Conservation (phyloP, 148 eudicot genomes). For the Dysphania ambrosioides region DNA sequence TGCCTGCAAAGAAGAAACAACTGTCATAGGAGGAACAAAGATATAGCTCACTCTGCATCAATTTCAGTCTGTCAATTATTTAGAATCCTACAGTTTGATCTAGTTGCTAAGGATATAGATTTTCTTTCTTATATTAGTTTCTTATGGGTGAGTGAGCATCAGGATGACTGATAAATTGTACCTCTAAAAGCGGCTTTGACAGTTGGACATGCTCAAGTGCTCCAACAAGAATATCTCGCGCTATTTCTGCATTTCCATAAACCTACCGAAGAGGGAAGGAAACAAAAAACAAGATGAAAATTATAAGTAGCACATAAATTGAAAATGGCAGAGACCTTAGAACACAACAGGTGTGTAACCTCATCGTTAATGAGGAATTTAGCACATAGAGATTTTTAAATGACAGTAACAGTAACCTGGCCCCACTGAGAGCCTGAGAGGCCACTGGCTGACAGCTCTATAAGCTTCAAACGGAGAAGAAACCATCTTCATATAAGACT, state of each 20-base stretch:
- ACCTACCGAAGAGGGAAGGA: conserved; percentile 57
- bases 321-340: neutral
- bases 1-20: conserved; percentile 51
- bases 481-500: neutral
- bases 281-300: neutral
- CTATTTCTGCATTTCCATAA: conserved; percentile 63
- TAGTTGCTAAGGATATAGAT: neutral
- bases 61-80: too few relatives aligned
- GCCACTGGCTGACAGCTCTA: neutral
- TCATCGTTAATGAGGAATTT: neutral
- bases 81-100: too few relatives aligned
- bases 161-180: conserved; percentile 25
- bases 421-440: neutral
- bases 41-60: too few relatives aligned
- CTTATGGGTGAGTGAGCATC: neutral
- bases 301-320: neutral
- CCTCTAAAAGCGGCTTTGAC: conserved; percentile 93
- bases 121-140: too few relatives aligned
- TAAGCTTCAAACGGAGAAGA: neutral
- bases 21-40: neutral
- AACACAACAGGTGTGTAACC: neutral
- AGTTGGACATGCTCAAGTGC: conserved; percentile 64
- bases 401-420: neutral
- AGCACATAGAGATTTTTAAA: neutral
- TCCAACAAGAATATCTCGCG: conserved; percentile 73